Conservation (phyloP, 2,329 filamentous ascomycete genomes). For the Lasiodiplodia theobromae region DNA sequence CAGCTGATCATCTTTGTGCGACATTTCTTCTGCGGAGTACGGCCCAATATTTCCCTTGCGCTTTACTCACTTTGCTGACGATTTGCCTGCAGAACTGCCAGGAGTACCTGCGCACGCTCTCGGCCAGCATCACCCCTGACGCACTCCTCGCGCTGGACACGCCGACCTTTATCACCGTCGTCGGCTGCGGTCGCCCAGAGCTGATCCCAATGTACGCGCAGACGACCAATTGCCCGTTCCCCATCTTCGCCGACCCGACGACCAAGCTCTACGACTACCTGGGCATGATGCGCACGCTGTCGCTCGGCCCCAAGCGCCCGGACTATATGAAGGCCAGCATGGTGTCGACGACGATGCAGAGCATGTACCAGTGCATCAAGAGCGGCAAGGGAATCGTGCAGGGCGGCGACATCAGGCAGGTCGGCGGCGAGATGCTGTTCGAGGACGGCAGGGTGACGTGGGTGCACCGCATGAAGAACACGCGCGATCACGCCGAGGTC, state of each 20-base stretch:
- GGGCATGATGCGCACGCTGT: constrained; percentile 71
- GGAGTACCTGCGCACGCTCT: constrained; percentile 72
- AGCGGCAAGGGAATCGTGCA: constrained; percentile 66
- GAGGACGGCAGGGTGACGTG: constrained; percentile 74
- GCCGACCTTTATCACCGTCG: constrained; percentile 69
- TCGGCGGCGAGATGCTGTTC: constrained; percentile 82
- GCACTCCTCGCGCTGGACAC: constrained; percentile 56
- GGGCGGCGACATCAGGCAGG: constrained; percentile 71
- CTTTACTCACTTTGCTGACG: not conserved
- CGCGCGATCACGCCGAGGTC: constrained; percentile 78
- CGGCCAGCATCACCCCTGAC: constrained; percentile 60
- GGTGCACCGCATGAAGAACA: constrained; percentile 84
- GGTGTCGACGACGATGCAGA: constrained; percentile 55
- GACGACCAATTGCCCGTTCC: constrained; percentile 71
- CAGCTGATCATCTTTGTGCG: constrained; percentile 77
- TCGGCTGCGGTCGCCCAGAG: constrained; percentile 74
- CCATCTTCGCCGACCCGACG: constrained; percentile 79
- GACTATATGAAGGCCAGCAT: constrained; percentile 68
- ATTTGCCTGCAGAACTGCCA: constrained; percentile 69
- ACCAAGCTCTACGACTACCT: constrained; percentile 70
- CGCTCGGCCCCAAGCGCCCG: constrained; percentile 65
- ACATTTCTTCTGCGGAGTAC: constrained; percentile 81
- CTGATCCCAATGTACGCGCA: constrained; percentile 72
- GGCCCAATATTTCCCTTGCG: constrained; percentile 43
- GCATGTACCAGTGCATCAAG: constrained; percentile 67